These are phyloP conservation scores for Melaleuca alternifolia DNA, from an alignment of 345 rosid genomes.

Conservation along the genomic window DNA sequence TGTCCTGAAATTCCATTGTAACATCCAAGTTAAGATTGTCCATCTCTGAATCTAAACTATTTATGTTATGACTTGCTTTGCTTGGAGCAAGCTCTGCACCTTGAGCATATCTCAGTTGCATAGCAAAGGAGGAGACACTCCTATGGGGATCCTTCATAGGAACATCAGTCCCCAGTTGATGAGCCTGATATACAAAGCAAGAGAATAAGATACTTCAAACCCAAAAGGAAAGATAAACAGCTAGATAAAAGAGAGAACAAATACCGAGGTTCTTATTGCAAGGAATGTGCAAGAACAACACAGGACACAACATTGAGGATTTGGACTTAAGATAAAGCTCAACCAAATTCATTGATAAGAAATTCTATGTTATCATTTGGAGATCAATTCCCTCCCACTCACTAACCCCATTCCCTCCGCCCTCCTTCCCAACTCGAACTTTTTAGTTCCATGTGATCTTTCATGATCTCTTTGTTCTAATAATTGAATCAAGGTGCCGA, in stretches of 20 bases:
- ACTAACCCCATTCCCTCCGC: not conserved
- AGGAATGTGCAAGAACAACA: not conserved
- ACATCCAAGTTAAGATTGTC: slow-evolving; percentile 1
- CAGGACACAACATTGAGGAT: not conserved
- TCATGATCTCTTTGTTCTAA: not conserved
- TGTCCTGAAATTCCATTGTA: slow-evolving; percentile 9
- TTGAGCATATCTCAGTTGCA: slow-evolving; percentile 43
- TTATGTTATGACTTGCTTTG: not conserved
- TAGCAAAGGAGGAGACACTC: slow-evolving; percentile 71
- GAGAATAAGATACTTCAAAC: not conserved
- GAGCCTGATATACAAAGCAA: slow-evolving; percentile 28
- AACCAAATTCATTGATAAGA: not conserved
- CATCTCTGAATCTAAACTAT: slow-evolving; percentile 2
- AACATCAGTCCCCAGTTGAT: slow-evolving; percentile 74
- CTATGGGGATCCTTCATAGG: slow-evolving; percentile 70
- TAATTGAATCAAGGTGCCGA: not conserved
- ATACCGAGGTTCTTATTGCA: not conserved
- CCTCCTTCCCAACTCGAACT: not conserved
- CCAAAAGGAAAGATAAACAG: not conserved
- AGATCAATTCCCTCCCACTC: not conserved
- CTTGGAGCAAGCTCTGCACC: slow-evolving; percentile 15
- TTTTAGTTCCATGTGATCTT: not conserved
- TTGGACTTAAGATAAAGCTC: not conserved
- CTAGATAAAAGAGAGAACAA: not conserved
- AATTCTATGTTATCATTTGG: not conserved